These are phyloP conservation scores for Phytophthora capsici DNA, from an alignment of 352 stramenopile genomes.

Conservation along the genomic window DNA sequence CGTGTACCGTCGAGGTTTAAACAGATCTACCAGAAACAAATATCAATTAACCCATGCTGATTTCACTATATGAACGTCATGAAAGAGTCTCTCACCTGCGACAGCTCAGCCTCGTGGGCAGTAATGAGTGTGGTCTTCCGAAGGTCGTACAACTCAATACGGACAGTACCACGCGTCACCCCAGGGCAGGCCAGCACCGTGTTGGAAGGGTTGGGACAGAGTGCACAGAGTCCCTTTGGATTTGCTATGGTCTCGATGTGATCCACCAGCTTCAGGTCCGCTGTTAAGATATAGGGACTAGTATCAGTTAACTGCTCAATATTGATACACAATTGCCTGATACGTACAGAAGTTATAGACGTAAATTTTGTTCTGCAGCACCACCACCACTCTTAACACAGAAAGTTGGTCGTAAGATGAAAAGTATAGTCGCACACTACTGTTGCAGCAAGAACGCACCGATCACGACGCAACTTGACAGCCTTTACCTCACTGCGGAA, in stretches of 20 bases:
- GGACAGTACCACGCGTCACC: conserved; percentile 89
- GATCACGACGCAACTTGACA: conserved; percentile 95
- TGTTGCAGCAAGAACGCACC: conserved; percentile 39
- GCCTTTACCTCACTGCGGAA: conserved; percentile 97
- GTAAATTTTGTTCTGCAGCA: conserved; percentile 97
- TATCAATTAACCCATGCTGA: not conserved
- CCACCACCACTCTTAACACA: conserved; percentile 94
- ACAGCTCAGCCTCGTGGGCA: conserved; percentile 95
- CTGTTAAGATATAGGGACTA: conserved; percentile 34
- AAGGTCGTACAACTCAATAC: conserved; percentile 98
- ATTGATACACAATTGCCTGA: not conserved
- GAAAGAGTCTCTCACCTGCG: conserved; percentile 55
- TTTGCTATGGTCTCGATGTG: conserved; percentile 99
- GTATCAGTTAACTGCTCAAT: not conserved
- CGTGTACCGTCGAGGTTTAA: conserved; percentile 95
- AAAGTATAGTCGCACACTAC: not conserved
- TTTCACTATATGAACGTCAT: not conserved
- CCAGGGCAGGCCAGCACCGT: conserved; percentile 97
- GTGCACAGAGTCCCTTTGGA: conserved; percentile 93
- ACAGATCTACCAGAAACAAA: conserved; percentile 61
- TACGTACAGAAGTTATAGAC: conserved; percentile 96
- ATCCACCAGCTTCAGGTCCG: conserved; percentile 96
- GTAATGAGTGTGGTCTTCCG: conserved; percentile 95
- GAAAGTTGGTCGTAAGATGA: conserved; percentile 4
- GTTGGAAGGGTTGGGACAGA: conserved; percentile 93